Evolutionary conservation across 2,329 filamentous ascomycete species (phyloP), one percentile per base, ranked within the genome.

Genomic region (Epichloe aotearoae): DNA sequence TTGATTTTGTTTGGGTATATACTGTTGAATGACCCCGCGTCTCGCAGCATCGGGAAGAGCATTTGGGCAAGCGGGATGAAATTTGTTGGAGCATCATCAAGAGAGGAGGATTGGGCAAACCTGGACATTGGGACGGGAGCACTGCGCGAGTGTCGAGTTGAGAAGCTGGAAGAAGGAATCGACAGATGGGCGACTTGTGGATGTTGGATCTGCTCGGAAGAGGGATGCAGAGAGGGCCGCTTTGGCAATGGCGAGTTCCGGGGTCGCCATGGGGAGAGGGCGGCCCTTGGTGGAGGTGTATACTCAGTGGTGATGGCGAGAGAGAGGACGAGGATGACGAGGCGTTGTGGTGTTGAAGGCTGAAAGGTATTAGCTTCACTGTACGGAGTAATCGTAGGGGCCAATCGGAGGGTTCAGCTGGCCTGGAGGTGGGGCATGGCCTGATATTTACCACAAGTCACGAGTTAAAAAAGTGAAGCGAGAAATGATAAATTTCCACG

Each of bases 101-200:
- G 11, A 33, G n/a, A 23, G 58, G 46, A 36, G 38, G 12, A 33
- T 20, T 15, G 7, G 33, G 74, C 84, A 88, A 87, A 93, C 87
- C 87, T 93, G 87, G 75, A 93, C 84, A 73, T 91, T 89, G 73
- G 74, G 70, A 63, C 82, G 77, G 62, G 86, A 86, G 78, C 87
- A 91, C 72, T 81, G 77, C 69, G 75, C 69, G 63, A 87, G 70
- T 60, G 77, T 77, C 63, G 75, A 70, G 65, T 82, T 77, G 61
- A 93, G 74, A 53, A 81, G 72, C 56, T 70, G 64, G 66, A 88
- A 79, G 66, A 91, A 86, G 52, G 75, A 67, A 58, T 83, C 76
- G 65, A 91, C 84, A 53, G 84, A 78, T 60, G 82, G 78, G 63
- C 83, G 82, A 46, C 80, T 69, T 51, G 87, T 76, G 10, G 84